Evolutionary conservation across 2,329 filamentous ascomycete species (phyloP).

Genomic region (Diaporthe velutina): DNA sequence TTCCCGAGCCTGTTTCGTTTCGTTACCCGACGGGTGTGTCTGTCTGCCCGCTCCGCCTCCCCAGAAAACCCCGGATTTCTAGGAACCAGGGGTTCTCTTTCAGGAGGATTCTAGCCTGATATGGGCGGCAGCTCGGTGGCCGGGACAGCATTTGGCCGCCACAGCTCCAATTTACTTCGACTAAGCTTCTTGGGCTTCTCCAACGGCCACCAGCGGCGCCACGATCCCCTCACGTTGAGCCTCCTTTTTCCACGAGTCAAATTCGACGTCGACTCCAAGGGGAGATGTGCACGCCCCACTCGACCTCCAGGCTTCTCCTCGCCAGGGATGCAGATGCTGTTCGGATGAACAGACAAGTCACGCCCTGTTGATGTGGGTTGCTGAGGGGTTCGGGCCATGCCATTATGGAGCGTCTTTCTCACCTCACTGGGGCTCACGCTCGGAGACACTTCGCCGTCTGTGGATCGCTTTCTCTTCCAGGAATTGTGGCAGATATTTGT

Average conservation of each 20-base stretch:
- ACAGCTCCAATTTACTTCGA: constrained; percentile 7
- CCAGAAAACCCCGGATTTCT: not conserved
- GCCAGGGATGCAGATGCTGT: not conserved
- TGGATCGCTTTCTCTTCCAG: not conserved
- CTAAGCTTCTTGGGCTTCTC: constrained; percentile 26
- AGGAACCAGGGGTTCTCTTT: not conserved
- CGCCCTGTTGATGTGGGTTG: not conserved
- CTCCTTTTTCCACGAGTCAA: constrained; percentile 49
- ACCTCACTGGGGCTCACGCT: not conserved
- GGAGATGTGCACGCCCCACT: not conserved
- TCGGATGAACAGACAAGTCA: constrained; percentile 9
- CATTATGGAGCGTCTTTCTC: not conserved
- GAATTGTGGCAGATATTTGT: not conserved
- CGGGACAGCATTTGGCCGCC: constrained; percentile 39
- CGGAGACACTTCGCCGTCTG: not conserved
- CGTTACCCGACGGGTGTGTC: constrained; percentile 33
- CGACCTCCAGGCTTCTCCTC: not conserved
- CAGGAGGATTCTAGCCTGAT: not conserved
- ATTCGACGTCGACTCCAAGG: constrained; percentile 28
- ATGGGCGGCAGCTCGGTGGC: constrained; percentile 31
- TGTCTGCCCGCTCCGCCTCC: not conserved
- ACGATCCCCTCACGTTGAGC: constrained; percentile 32
- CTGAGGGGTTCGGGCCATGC: constrained; percentile 13
- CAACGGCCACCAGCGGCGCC: constrained; percentile 29
- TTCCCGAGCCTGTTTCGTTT: not conserved